A percentile compares a stretch with the other conserved stretches of the same genome.
phyloP scores from a whole-genome alignment of 352 stramenopile genomes.

The Blastocystis sp. region DNA sequence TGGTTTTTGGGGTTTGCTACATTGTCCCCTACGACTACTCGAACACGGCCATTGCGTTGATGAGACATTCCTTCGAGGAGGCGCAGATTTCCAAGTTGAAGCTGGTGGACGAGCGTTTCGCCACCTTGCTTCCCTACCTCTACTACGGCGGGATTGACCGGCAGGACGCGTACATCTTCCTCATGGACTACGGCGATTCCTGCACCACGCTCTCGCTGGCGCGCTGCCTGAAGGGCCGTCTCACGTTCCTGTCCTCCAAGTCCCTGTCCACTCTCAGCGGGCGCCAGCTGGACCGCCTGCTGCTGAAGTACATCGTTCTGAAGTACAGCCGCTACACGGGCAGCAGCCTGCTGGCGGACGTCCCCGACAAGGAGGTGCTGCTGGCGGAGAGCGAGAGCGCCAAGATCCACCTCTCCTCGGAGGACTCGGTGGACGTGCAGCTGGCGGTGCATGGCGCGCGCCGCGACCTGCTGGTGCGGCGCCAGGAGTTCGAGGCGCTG shows the following conservation, averaged over 20 bases:
- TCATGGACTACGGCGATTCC: constrained; percentile 42
- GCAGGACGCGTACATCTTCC: constrained; percentile 15
- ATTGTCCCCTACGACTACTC: constrained; percentile 35
- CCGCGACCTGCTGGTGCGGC: neutral
- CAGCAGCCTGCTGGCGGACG: neutral
- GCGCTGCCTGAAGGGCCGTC: constrained; percentile 23
- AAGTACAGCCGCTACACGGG: constrained; percentile 6
- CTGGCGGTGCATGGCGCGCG: neutral
- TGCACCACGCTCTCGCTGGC: constrained; percentile 4
- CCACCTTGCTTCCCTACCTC: constrained; percentile 23
- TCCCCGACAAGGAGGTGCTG: neutral
- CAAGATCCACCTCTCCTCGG: constrained; percentile 1
- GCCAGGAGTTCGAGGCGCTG: constrained; percentile 39
- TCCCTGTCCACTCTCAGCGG: neutral
- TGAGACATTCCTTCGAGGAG: constrained; percentile 3
- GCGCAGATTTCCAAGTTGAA: neutral
- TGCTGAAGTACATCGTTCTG: constrained; percentile 20
- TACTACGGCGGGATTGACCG: constrained; percentile 51
- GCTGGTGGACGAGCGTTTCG: constrained; percentile 47
- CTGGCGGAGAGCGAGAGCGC: constrained; percentile 24
- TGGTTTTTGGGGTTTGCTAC: neutral
- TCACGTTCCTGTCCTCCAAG: neutral
- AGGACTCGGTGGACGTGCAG: neutral
- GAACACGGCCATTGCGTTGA: neutral
- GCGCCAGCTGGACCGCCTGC: neutral